phyloP scores from a whole-genome alignment of 148 eudicot genomes.

The Cornus controversa region DNA sequence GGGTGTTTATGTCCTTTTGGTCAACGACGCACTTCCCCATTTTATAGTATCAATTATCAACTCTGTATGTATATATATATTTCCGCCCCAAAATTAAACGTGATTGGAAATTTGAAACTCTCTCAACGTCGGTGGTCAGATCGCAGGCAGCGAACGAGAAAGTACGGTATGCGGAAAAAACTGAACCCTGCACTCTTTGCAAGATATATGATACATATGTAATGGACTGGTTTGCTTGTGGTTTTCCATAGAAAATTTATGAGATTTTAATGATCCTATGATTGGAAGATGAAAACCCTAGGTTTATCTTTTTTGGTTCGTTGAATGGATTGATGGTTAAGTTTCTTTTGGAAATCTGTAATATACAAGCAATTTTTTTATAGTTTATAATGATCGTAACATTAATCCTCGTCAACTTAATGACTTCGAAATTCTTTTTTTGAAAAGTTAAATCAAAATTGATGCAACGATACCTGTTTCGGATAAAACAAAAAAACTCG shows the following conservation, averaged over 20 bases:
- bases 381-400: not conserved
- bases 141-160: not conserved
- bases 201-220: no score
- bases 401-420: no score
- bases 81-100: not conserved
- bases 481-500: no score
- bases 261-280: not conserved
- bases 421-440: no score
- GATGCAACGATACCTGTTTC: no score
- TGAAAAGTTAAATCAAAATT: no score
- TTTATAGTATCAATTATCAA: no score
- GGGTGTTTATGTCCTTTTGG: no score
- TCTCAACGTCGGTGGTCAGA: not conserved
- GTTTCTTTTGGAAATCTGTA: not conserved
- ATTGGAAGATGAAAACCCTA: not conserved
- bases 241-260: no score
- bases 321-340: not conserved
- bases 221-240: not conserved
- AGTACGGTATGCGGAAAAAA: not conserved
- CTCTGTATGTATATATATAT: no score
- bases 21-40: no score
- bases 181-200: no score
- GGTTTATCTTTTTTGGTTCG: not conserved
- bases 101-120: not conserved
- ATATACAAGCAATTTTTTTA: not conserved